Evolutionary conservation across 371 early-diverging fungal genomes (phyloP), one percentile per base, ranked within the genome.

Genomic region (Basidiobolus meristosporus): DNA sequence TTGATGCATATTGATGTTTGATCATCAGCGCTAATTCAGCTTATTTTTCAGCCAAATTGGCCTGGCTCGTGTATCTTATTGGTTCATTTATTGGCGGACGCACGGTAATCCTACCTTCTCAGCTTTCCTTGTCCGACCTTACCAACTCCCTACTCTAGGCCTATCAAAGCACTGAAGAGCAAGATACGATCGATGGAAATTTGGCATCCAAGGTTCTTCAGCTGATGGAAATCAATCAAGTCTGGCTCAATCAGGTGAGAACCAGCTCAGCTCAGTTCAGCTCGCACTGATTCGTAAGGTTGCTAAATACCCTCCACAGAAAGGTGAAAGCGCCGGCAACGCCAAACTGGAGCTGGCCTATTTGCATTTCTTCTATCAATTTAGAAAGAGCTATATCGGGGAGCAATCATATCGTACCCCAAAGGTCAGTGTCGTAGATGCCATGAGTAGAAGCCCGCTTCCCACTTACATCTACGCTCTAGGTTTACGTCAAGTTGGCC

Each of bases 11-110:
- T 28, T 5, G 9, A 5, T 26, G 5, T 26, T 9, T 26, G 9
- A 9, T 26, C 26, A 26, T 26, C 9, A 26, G 26, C 26, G 9
- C 26, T 28, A 30, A 20, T 30, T 42, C 35, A 42, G 34, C 15
- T 17, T 40, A 21, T 10, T 36, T n/a, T n/a, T n/a, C n/a, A 63
- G 64, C 51, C 29, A 73, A 74, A 54, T 64, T 85, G 52, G 73
- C 86, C 0, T 88, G 86, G 86, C 59, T 82, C 19, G 74, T 84
- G 14, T 82, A 88, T 38, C 68, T 74, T 15, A 76, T 74, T 51
- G 78, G 80, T 33, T 63, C 73, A 2, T 73, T 65, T 45, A 59
- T 71, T 32, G 78, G 68, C 10, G 79, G 56, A 36, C 53, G 77
- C 46, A 56, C 65, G n/a, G 77, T 76, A 68, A 46, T 9, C 26